A percentile compares a stretch with the other conserved stretches of the same genome.
Conservation (phyloP, 148 eudicot species). For the Rhododendron kiyosumense region DNA sequence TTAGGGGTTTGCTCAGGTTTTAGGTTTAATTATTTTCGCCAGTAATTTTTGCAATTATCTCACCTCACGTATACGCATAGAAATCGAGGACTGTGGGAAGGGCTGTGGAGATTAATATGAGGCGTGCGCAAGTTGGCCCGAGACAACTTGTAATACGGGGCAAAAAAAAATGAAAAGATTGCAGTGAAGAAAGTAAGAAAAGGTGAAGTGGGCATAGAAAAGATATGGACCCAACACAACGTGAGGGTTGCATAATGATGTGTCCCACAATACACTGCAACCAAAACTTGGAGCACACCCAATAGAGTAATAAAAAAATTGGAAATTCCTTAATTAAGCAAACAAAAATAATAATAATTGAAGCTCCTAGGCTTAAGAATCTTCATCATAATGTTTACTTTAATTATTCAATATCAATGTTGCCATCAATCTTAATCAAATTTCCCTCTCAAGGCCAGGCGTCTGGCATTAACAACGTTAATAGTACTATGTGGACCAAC, state of each 20-base stretch:
- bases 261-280: background rate
- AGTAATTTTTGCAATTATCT: too few relatives aligned
- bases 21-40: too few relatives aligned
- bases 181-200: background rate
- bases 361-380: background rate
- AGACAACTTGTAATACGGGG: fast-evolving
- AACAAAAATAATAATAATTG: background rate
- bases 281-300: conserved; percentile 4
- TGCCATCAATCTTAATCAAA: background rate
- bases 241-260: conserved; percentile 16
- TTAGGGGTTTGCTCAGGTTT: too few relatives aligned
- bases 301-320: background rate
- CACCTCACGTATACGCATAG: too few relatives aligned
- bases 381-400: background rate
- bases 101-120: too few relatives aligned
- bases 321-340: background rate
- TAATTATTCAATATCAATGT: background rate
- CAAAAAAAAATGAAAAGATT: background rate
- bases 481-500: background rate
- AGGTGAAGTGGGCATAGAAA: conserved; percentile 4
- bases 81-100: too few relatives aligned
- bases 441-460: background rate
- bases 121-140: fast-evolving
- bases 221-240: conserved; percentile 20
- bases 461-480: background rate